Evolutionary conservation across 2,329 filamentous ascomycete genomes (phyloP).

Genomic region (Fusarium zealandicum): DNA sequence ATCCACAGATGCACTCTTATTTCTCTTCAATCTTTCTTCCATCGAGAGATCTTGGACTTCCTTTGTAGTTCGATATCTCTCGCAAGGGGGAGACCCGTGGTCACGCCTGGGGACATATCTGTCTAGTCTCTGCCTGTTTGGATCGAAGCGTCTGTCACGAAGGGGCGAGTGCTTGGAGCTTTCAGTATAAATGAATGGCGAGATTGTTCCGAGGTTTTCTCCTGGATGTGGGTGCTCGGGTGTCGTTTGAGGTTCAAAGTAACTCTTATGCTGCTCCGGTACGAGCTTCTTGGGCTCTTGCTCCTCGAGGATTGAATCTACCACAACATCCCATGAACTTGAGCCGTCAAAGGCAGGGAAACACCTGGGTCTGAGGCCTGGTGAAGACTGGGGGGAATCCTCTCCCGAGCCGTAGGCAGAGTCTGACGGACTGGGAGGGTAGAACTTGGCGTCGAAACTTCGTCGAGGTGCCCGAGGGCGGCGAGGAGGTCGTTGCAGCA

Average conservation of each 20-base stretch:
- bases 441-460: conserved; percentile 1
- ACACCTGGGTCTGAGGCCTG: conserved; percentile 1
- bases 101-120: conserved; percentile 60
- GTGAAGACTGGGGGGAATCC: conserved; percentile 14
- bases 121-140: conserved; percentile 47
- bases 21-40: conserved; percentile 55
- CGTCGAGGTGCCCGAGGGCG: conserved; percentile 9
- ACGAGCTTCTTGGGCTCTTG: background rate
- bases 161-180: background rate
- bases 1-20: conserved; percentile 51
- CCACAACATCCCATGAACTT: conserved; percentile 8
- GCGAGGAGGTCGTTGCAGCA: conserved; percentile 25
- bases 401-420: conserved; percentile 44
- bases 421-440: conserved; percentile 34
- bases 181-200: conserved; percentile 24
- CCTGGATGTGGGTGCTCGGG: conserved; percentile 1
- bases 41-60: conserved; percentile 51
- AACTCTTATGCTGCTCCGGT: background rate
- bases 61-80: conserved; percentile 58
- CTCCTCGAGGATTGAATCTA: conserved; percentile 1
- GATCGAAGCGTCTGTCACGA: conserved; percentile 10
- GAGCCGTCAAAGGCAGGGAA: conserved; percentile 31
- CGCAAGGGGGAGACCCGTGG: conserved; percentile 44
- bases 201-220: conserved; percentile 12
- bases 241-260: background rate